phyloP scores from a whole-genome alignment of 148 eudicot genomes.

The Rhododendron griersonianum region DNA sequence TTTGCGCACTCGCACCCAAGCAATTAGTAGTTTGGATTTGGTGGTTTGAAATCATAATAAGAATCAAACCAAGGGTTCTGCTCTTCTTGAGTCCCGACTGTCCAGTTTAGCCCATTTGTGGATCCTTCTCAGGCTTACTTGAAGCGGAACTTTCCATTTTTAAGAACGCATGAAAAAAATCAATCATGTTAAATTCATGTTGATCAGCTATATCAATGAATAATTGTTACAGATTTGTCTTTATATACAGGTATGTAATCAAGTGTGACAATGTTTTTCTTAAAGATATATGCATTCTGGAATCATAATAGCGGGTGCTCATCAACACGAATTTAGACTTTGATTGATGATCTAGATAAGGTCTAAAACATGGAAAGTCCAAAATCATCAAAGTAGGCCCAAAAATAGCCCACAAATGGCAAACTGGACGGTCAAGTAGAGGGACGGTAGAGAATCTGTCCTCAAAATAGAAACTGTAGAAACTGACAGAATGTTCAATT shows the following conservation, averaged over 20 bases:
- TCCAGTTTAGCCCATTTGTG: background rate
- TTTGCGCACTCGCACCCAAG: background rate
- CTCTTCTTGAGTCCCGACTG: background rate
- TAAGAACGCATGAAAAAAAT: background rate
- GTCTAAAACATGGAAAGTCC: background rate
- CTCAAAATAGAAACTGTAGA: background rate
- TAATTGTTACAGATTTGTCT: background rate
- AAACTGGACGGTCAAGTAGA: background rate
- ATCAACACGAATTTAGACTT: background rate
- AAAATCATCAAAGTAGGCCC: background rate
- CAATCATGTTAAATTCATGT: background rate
- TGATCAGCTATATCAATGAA: background rate
- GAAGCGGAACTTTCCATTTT: background rate
- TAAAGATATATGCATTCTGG: background rate
- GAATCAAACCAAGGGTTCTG: background rate
- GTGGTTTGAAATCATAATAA: background rate
- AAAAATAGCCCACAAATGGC: background rate
- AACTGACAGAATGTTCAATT: background rate
- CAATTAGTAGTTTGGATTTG: background rate
- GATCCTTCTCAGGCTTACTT: background rate
- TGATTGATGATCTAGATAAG: background rate
- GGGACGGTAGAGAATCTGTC: background rate
- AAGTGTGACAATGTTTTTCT: background rate
- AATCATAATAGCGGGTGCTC: background rate
- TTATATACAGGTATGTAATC: background rate